A percentile compares a stretch with the other conserved stretches of the same genome.
Evolutionary conservation across 1,284 basidiomycete genomes (phyloP).

Genomic region (Fomitopsis palustris): DNA sequence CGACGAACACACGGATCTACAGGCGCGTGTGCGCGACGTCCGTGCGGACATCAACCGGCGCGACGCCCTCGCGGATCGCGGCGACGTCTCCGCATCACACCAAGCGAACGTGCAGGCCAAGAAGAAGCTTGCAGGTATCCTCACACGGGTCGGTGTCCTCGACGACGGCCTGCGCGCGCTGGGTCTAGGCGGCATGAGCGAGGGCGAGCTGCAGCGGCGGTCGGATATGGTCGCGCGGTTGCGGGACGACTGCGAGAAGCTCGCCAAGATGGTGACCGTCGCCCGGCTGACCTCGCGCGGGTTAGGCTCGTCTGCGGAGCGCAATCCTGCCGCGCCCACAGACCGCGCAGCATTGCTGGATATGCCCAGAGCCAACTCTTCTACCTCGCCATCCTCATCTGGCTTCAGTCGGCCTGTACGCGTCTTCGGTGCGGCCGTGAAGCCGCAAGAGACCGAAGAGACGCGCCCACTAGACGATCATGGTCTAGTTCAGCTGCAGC

Average conservation of each 20-base stretch:
- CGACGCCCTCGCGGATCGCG: slow-evolving; percentile 74
- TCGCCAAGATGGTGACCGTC: slow-evolving; percentile 74
- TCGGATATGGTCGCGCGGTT: slow-evolving; percentile 81
- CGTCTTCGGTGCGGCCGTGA: slow-evolving; percentile 68
- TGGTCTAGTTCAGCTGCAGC: slow-evolving; percentile 79
- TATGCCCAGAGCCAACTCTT: slow-evolving; percentile 5
- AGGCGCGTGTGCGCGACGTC: slow-evolving; percentile 72
- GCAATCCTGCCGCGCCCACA: slow-evolving; percentile 45
- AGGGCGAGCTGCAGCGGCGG: slow-evolving; percentile 81
- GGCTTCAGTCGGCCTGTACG: slow-evolving; percentile 49
- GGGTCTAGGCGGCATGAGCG: slow-evolving; percentile 66
- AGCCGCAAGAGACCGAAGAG: slow-evolving; percentile 77
- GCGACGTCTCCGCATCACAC: slow-evolving; percentile 75
- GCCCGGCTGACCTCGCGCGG: slow-evolving; percentile 53
- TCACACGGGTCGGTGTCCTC: slow-evolving; percentile 68
- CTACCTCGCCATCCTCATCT: slow-evolving; percentile 23
- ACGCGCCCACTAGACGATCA: slow-evolving; percentile 86
- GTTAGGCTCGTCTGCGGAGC: slow-evolving; percentile 32
- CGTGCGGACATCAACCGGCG: slow-evolving; percentile 85
- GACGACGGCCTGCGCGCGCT: slow-evolving; percentile 67
- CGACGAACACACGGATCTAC: slow-evolving; percentile 77
- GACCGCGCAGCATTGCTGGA: slow-evolving; percentile 65
- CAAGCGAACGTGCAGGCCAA: slow-evolving; percentile 81
- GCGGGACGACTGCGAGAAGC: slow-evolving; percentile 83
- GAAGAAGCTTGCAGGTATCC: slow-evolving; percentile 73